Base-by-base conservation (phyloP, 2,329 filamentous ascomycete species). In the Colletotrichum magnum region DNA sequence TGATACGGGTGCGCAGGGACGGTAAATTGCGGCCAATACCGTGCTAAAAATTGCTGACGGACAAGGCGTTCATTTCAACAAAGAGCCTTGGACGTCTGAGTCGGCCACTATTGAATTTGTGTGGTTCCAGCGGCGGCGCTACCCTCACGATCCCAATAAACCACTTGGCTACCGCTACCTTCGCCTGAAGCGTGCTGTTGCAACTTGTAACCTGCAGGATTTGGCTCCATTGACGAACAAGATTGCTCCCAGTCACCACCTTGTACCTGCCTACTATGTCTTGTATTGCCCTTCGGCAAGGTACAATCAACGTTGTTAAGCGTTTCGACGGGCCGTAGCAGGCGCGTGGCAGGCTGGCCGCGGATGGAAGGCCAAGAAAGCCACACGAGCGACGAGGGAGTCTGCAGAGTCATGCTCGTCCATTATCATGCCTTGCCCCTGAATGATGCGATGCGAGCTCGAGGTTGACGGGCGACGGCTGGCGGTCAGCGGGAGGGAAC, bases 1-100 rank as follows among this genome's bases (percentile, higher is more conserved):
- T 39, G 63, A 58, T 47, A 56, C 51, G 66, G 62, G 60, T 60
- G 67, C 62, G 47, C 58, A 64, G 64, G 64, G 58, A 68, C 64
- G 58, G 58, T 45, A 68, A 70, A 64, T 70, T 68, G 54, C 64
- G 52, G 64, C 58, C 68, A 58, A 52, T 68, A 54, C 64, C 64
- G 64, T 64, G 58, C 64, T 68, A 70, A 53, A 63, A 68, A 43
- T 68, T 64, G 58, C 64, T 50, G 58, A 58, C 53, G 64, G 47
- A 45, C 53, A 53, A 36, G 52, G 64, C 57, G 26, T 58, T 68
- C 68, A 70, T 68, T 70, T 68, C 58, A 70, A 70, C 52, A 68
- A 68, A 66, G 59, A 64, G 53, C 60, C 54, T 68, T 64, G 67
- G 41, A 50, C 41, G 53, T 58, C 64, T 48, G 41, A 58, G 58